Evolutionary conservation across 306 rosid species (phyloP), one percentile per base, ranked within the genome.

Genomic region (Glycine tomentella): DNA sequence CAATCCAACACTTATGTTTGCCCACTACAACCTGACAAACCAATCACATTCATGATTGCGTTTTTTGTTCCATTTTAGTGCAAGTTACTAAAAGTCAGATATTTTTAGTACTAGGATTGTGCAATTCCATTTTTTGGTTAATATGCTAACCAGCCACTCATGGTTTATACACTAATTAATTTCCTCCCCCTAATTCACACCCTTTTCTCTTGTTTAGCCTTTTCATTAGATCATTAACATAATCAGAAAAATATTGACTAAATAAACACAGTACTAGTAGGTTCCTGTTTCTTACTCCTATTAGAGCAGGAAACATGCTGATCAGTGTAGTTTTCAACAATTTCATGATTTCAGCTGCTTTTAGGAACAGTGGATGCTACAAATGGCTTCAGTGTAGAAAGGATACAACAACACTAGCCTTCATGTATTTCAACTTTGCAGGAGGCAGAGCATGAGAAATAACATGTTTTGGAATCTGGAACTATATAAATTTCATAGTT

Each of bases 11-110:
- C 76, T 51, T 36, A 72, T 44, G 45, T 58, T 74, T 74, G 16
- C 13, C 56, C 69, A 75, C 70, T 59, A 75, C 58, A 13, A 25
- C 57, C 69, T 57, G 56, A 75, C 79, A 75, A 25, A 46, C 70
- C 7, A 44, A 74, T 74, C 69, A 57, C 42, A 16, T 17, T 40
- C 51, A 74, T 74, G 9, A 15, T 73, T 73, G 17, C 20, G 34
- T 51, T 33, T 38, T 38, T 73, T 10, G 67, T 38, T 55, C 78
- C 33, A 56, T 73, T 73, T 25, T 9, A 36, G 66, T 38, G 40
- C 66, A 50, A 48, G 20, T 70, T 12, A 70, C 57, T 12, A 46
- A 0, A 49, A 48, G 3, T 17, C n/a, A 45, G 15, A 12, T 69
- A 17, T 50, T 51, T n/a, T 33, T 9, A 34, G 5, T 52, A 72